Evolutionary conservation across 805 yeast species (phyloP).

Genomic region (Lipomyces mesembrius): DNA sequence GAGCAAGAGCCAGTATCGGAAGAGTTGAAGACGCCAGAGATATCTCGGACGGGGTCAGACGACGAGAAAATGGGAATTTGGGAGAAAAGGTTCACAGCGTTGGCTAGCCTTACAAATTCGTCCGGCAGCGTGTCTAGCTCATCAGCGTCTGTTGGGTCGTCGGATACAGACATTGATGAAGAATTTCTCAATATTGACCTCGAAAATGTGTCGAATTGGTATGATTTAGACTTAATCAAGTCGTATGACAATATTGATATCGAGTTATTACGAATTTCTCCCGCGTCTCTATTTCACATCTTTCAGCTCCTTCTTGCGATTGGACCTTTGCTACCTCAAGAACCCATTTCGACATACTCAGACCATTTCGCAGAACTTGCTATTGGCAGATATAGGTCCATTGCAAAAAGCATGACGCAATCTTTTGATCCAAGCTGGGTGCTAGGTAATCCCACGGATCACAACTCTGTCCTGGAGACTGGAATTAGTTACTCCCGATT

Average conservation of each 20-base stretch:
- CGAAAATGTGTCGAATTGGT: slow-evolving; percentile 41
- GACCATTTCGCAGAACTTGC: slow-evolving; percentile 40
- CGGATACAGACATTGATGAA: slow-evolving; percentile 36
- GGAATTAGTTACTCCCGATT: slow-evolving; percentile 39
- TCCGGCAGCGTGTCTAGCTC: slow-evolving; percentile 8
- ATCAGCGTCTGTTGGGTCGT: slow-evolving; percentile 8
- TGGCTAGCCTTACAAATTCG: slow-evolving; percentile 12
- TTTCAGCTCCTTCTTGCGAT: slow-evolving; percentile 57
- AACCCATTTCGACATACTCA: slow-evolving; percentile 44
- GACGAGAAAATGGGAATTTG: slow-evolving; percentile 22
- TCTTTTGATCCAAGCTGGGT: slow-evolving; percentile 54
- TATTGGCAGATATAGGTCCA: slow-evolving; percentile 53
- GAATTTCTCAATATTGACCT: slow-evolving; percentile 35
- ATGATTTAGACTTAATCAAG: slow-evolving; percentile 48
- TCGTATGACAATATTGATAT: slow-evolving; percentile 54
- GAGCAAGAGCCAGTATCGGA: slow-evolving; percentile 30
- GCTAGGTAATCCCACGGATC: slow-evolving; percentile 35
- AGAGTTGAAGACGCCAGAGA: not conserved
- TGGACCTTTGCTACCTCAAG: slow-evolving; percentile 48
- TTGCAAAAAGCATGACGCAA: slow-evolving; percentile 55
- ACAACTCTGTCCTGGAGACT: slow-evolving; percentile 14
- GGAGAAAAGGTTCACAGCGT: slow-evolving; percentile 25
- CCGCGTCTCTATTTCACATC: slow-evolving; percentile 51
- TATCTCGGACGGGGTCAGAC: not conserved
- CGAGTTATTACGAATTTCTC: slow-evolving; percentile 48